phyloP scores from a whole-genome alignment of 2,329 filamentous ascomycete species.

The Diplodia sapinea region DNA sequence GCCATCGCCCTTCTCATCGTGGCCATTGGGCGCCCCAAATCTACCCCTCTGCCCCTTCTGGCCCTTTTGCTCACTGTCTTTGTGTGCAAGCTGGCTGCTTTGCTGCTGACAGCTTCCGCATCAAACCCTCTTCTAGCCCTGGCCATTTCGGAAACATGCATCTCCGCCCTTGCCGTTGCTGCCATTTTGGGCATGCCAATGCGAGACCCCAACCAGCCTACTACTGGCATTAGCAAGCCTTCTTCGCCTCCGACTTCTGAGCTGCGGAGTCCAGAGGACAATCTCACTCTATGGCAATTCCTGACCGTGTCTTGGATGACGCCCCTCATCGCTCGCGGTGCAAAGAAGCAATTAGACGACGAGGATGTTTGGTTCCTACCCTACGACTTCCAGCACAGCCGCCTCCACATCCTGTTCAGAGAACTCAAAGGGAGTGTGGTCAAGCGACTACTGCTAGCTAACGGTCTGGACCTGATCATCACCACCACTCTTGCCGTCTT shows the following conservation, averaged over 20 bases:
- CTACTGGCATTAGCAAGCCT: constrained; percentile 64
- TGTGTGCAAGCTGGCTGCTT: constrained; percentile 33
- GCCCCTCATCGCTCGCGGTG: constrained; percentile 71
- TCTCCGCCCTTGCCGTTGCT: constrained; percentile 50
- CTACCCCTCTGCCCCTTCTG: constrained; percentile 50
- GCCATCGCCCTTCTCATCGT: constrained; percentile 45
- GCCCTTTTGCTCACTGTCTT: constrained; percentile 48
- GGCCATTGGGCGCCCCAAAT: constrained; percentile 48
- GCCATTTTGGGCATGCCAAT: constrained; percentile 72
- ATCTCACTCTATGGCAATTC: constrained; percentile 79
- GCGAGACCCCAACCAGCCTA: constrained; percentile 62
- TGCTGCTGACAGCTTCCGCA: constrained; percentile 37
- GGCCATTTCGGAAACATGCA: constrained; percentile 21
- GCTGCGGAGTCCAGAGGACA: constrained; percentile 79
- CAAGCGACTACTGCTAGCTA: constrained; percentile 71
- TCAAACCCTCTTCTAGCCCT: constrained; percentile 47
- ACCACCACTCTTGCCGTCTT: constrained; percentile 68
- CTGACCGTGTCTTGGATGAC: constrained; percentile 84
- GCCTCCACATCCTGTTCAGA: constrained; percentile 76
- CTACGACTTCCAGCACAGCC: constrained; percentile 80
- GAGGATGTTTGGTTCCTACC: constrained; percentile 82
- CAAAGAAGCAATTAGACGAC: constrained; percentile 70
- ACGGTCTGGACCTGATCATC: constrained; percentile 77
- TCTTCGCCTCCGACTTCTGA: constrained; percentile 61
- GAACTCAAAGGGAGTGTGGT: constrained; percentile 75